A percentile compares a stretch with the other conserved stretches of the same genome.
Conservation (phyloP, 495 filamentous ascomycete species). For the Neurospora sp. region DNA sequence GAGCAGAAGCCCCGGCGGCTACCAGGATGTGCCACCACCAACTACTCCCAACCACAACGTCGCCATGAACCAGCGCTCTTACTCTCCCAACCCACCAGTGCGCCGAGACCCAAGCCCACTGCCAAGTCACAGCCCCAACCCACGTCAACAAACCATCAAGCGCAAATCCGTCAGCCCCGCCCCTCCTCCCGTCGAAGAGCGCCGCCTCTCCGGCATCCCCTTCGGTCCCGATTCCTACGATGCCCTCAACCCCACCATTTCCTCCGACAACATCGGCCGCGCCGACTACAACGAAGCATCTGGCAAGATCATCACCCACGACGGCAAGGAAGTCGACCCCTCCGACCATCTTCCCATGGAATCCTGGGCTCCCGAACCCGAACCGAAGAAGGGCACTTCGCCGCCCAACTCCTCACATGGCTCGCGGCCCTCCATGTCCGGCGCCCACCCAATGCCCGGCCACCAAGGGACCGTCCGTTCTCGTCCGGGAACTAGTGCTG, state of each 20-base stretch:
- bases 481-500: background rate
- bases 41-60: slow-evolving; percentile 22
- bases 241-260: slow-evolving; percentile 52
- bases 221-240: slow-evolving; percentile 89
- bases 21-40: slow-evolving; percentile 27
- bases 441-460: slow-evolving; percentile 35
- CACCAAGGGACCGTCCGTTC: background rate
- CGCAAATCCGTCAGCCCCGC: slow-evolving; percentile 73
- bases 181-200: slow-evolving; percentile 45
- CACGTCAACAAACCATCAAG: slow-evolving; percentile 41
- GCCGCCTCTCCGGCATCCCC: slow-evolving; percentile 54
- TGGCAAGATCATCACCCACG: slow-evolving; percentile 65
- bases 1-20: slow-evolving; percentile 23
- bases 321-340: slow-evolving; percentile 83
- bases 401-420: slow-evolving; percentile 35
- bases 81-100: slow-evolving; percentile 47
- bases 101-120: slow-evolving; percentile 17
- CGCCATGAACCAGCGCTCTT: slow-evolving; percentile 33
- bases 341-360: slow-evolving; percentile 87
- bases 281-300: slow-evolving; percentile 34
- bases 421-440: slow-evolving; percentile 32
- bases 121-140: slow-evolving; percentile 21
- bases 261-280: slow-evolving; percentile 20
- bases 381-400: slow-evolving; percentile 51
- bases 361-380: slow-evolving; percentile 90